Percentiles rank a stretch among this genome's conserved stretches.
Conservation (phyloP, 2,329 filamentous ascomycete species). For the Beauveria bassiana region DNA sequence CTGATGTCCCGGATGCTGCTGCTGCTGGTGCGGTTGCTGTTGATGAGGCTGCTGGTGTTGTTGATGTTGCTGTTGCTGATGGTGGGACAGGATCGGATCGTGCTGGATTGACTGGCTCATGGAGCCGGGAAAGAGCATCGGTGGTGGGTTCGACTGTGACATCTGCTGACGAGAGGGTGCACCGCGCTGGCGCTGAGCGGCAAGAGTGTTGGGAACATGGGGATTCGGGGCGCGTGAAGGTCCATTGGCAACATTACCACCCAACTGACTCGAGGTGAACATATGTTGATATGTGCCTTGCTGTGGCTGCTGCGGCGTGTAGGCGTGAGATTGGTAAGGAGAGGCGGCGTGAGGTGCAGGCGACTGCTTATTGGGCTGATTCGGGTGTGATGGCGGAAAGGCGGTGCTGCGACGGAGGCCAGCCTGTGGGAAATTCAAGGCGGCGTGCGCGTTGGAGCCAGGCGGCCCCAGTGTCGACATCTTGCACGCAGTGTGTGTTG, state of each 20-base stretch:
- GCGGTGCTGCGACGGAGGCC: conserved; percentile 37
- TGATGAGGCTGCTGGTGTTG: conserved; percentile 18
- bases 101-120: conserved; percentile 36
- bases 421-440: conserved; percentile 45
- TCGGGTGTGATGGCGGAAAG: conserved; percentile 40
- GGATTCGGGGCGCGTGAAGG: conserved; percentile 36
- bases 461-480: conserved; percentile 44
- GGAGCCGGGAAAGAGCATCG: conserved; percentile 30
- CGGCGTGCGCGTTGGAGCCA: conserved; percentile 44
- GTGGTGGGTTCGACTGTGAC: conserved; percentile 26
- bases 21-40: conserved; percentile 13
- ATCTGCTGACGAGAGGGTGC: conserved; percentile 39
- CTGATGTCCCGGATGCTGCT: conserved; percentile 19
- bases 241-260: conserved; percentile 40
- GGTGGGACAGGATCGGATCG: conserved; percentile 36
- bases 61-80: conserved; percentile 28
- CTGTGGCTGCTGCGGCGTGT: conserved; percentile 45
- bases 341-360: conserved; percentile 47
- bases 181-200: conserved; percentile 35
- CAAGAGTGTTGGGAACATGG: conserved; percentile 40
- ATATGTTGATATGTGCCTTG: conserved; percentile 43
- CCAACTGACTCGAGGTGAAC: conserved; percentile 40
- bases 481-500: conserved; percentile 4
- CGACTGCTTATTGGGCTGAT: conserved; percentile 47
- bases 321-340: conserved; percentile 47